These are phyloP conservation scores for Lachancea sp. DNA, from an alignment of 805 yeast species.

Conservation along the genomic window DNA sequence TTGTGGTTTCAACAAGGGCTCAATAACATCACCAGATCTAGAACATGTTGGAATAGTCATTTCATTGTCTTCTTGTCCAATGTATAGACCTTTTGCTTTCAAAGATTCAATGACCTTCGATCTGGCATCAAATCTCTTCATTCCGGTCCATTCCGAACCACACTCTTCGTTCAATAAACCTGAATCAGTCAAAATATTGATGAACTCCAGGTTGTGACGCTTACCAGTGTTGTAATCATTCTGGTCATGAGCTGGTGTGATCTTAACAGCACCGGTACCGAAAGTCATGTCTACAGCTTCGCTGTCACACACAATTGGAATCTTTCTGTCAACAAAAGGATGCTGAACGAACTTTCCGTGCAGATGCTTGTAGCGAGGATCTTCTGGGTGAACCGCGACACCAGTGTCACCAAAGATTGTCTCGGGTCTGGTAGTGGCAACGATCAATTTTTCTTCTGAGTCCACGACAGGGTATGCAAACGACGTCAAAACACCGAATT, in stretches of 20 bases:
- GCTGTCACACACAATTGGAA: conserved; percentile 84
- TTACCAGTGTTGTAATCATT: conserved; percentile 97
- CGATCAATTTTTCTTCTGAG: conserved; percentile 78
- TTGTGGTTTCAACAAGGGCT: conserved; percentile 95
- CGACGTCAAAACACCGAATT: conserved; percentile 95
- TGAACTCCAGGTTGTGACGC: conserved; percentile 80
- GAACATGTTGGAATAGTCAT: conserved; percentile 93
- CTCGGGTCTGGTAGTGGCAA: conserved; percentile 99
- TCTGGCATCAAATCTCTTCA: conserved; percentile 94
- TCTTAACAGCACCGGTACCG: conserved; percentile 99
- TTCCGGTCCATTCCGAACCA: conserved; percentile 81
- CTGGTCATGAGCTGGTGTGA: conserved; percentile 96
- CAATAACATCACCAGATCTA: conserved; percentile 95
- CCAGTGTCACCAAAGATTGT: conserved; percentile 97
- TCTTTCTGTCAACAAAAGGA: conserved; percentile 77
- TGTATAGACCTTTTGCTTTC: conserved; percentile 63
- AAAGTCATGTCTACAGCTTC: conserved; percentile 99
- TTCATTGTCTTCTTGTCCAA: conserved; percentile 88
- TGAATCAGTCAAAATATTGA: conserved; percentile 87
- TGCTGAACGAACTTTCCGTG: conserved; percentile 91
- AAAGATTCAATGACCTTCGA: conserved; percentile 71
- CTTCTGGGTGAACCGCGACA: conserved; percentile 96
- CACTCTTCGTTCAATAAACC: conserved; percentile 87
- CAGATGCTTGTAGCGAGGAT: conserved; percentile 83
- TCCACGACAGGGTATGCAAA: conserved; percentile 85